A percentile compares a stretch with the other conserved stretches of the same genome.
phyloP scores from a whole-genome alignment of 1,284 basidiomycete genomes.

The Ceratobasidium sp. region DNA sequence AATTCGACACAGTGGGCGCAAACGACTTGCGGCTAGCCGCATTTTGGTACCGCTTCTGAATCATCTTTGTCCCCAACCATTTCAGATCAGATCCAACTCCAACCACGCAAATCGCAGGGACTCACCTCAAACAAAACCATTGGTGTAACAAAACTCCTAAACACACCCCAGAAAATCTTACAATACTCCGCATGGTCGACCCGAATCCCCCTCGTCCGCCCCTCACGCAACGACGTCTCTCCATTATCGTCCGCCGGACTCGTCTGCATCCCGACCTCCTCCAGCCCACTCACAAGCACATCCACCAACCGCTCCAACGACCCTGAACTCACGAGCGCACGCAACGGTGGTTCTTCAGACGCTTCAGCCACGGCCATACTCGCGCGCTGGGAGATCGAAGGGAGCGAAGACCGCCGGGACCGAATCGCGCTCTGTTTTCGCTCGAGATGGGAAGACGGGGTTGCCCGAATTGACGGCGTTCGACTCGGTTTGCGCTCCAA shows the following conservation, averaged over 20 bases:
- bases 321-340: constrained; percentile 79
- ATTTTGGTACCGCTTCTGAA: constrained; percentile 75
- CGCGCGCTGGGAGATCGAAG: constrained; percentile 70
- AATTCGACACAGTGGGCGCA: constrained; percentile 4
- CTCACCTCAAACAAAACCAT: constrained; percentile 82
- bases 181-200: constrained; percentile 78
- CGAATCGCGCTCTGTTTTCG: constrained; percentile 71
- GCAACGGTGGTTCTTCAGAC: constrained; percentile 71
- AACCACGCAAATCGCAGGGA: constrained; percentile 37
- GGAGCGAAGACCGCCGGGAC: constrained; percentile 76
- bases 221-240: constrained; percentile 76
- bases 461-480: constrained; percentile 67
- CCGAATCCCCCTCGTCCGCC: constrained; percentile 71
- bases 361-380: constrained; percentile 57
- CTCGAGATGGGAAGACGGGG: constrained; percentile 71
- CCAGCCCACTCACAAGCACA: constrained; percentile 78
- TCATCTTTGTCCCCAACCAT: constrained; percentile 59
- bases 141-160: constrained; percentile 80
- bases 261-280: constrained; percentile 72
- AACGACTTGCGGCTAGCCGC: constrained; percentile 29
- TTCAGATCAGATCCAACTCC: constrained; percentile 22
- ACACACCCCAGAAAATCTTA: constrained; percentile 80
- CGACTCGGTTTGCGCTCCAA: constrained; percentile 68
- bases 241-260: constrained; percentile 81
- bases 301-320: constrained; percentile 77